Conservation (phyloP, 352 stramenopile genomes). For the Globisporangium middletonii region DNA sequence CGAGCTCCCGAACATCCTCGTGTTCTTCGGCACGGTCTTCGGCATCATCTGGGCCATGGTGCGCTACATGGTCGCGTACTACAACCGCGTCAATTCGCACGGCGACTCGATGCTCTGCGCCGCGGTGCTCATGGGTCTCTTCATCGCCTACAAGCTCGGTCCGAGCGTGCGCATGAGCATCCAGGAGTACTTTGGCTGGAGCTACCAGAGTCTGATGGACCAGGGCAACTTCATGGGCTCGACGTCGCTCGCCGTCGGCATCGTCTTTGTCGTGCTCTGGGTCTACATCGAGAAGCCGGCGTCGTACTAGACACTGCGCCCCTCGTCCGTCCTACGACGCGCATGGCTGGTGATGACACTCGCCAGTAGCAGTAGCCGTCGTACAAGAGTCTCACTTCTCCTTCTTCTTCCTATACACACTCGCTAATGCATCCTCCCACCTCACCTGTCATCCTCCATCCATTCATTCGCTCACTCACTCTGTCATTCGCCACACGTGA, state of each 20-base stretch:
- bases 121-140: constrained; percentile 30
- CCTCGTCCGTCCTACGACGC: too few relatives aligned
- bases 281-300: constrained; percentile 72
- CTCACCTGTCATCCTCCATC: too few relatives aligned
- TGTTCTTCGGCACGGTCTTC: constrained; percentile 82
- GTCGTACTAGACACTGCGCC: constrained; percentile 8
- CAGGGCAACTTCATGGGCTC: not conserved
- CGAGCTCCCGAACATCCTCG: constrained; percentile 85
- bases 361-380: too few relatives aligned
- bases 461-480: too few relatives aligned
- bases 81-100: too few relatives aligned
- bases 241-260: constrained; percentile 67
- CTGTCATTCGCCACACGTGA: too few relatives aligned
- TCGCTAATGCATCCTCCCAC: too few relatives aligned
- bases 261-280: constrained; percentile 83
- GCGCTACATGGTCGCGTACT: constrained; percentile 49
- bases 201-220: constrained; percentile 79
- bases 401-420: too few relatives aligned
- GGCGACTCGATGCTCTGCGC: constrained; percentile 12
- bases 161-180: constrained; percentile 82
- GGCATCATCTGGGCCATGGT: constrained; percentile 72
- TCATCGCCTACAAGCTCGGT: constrained; percentile 69
- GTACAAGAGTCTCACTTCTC: too few relatives aligned
- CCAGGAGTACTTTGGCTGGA: constrained; percentile 87
- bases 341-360: too few relatives aligned